Conservation (phyloP, 139 green algal species). For the Nannochloris sp. region DNA sequence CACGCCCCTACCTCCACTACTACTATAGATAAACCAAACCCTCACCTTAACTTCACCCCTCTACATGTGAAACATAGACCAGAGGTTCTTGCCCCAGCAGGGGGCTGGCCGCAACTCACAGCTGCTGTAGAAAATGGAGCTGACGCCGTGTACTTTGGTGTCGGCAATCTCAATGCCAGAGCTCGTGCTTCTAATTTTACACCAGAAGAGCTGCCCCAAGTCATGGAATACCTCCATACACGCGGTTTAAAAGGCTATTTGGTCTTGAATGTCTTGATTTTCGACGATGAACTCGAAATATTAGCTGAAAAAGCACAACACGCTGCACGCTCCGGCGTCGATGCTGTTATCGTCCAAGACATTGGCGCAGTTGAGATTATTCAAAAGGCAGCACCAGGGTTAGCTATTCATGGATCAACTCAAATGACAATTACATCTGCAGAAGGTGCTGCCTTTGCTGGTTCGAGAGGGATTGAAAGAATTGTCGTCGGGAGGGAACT, state of each 20-base stretch:
- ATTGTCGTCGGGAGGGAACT: slow-evolving; percentile 80
- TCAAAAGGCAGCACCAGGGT: slow-evolving; percentile 43
- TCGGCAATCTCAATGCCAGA: slow-evolving; percentile 45
- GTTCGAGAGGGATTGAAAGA: slow-evolving; percentile 44
- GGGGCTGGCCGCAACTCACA: slow-evolving; percentile 71
- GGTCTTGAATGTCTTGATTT: slow-evolving; percentile 74
- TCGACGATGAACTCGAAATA: slow-evolving; percentile 66
- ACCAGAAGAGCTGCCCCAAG: slow-evolving; percentile 51
- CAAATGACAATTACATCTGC: slow-evolving; percentile 63
- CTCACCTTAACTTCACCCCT: too few relatives aligned
- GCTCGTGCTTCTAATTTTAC: slow-evolving; percentile 70
- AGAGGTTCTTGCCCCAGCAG: slow-evolving; percentile 67
- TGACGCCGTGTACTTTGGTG: slow-evolving; percentile 78
- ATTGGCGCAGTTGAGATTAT: slow-evolving; percentile 60
- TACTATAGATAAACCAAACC: not conserved
- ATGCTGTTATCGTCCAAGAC: slow-evolving; percentile 83
- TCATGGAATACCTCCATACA: slow-evolving; percentile 66
- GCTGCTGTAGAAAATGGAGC: slow-evolving; percentile 74
- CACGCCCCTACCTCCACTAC: not conserved
- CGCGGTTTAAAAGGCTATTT: slow-evolving; percentile 60
- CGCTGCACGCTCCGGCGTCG: slow-evolving; percentile 57
- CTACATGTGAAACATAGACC: too few relatives aligned
- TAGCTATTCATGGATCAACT: slow-evolving; percentile 66
- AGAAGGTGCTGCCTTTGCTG: slow-evolving; percentile 54
- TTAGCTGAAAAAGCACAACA: slow-evolving; percentile 31